A percentile compares a stretch with the other conserved stretches of the same genome.
phyloP scores from a whole-genome alignment of 73 alveolate genomes.

The Tetrahymena borealis region DNA sequence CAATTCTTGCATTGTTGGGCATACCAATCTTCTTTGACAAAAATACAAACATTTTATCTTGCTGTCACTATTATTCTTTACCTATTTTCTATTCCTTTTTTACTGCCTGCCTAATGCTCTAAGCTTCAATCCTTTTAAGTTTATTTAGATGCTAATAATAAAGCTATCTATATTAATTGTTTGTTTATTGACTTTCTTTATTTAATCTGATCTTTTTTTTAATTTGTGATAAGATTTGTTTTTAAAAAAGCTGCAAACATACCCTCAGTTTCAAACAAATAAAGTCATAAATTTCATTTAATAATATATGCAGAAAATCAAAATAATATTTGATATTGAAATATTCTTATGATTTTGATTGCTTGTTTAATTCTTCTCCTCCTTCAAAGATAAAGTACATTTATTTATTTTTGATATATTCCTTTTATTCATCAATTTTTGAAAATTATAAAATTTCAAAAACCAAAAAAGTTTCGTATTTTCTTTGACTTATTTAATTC shows the following conservation, averaged over 20 bases:
- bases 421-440: not conserved
- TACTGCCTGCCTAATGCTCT: not conserved
- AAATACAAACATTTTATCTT: constrained; percentile 16
- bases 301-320: not conserved
- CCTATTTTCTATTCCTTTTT: not conserved
- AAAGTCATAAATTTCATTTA: not conserved
- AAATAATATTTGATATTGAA: no score
- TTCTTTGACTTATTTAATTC: no score
- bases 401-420: not conserved
- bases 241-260: not conserved
- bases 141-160: no score
- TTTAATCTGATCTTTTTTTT: not conserved
- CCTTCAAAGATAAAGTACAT: not conserved
- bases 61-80: not conserved
- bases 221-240: not conserved
- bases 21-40: constrained; percentile 57
- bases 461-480: not conserved
- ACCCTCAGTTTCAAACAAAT: not conserved
- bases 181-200: no score
- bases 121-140: not conserved
- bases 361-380: no score
- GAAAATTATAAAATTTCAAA: not conserved
- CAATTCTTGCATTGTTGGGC: constrained; percentile 46
- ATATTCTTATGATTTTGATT: no score
- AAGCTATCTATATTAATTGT: no score